Evolutionary conservation across 2,329 filamentous ascomycete species (phyloP).

Genomic region (Apiospora hydei): DNA sequence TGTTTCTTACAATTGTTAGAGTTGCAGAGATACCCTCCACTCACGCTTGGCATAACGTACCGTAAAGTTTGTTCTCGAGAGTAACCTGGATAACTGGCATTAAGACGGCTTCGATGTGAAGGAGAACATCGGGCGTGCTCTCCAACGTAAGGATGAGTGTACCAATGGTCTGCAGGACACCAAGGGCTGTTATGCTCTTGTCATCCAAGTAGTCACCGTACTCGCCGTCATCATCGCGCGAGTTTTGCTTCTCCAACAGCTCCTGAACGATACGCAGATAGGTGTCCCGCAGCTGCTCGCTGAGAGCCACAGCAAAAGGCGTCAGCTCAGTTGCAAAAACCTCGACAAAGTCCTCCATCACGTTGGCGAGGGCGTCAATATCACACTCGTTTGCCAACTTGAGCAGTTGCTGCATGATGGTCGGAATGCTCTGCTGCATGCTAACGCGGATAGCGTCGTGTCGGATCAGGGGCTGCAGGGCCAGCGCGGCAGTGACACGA

Average conservation of each 20-base stretch:
- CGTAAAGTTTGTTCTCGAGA: slow-evolving; percentile 96
- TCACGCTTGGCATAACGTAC: slow-evolving; percentile 50
- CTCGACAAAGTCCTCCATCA: slow-evolving; percentile 99
- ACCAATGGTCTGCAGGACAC: slow-evolving; percentile 96
- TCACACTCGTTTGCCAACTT: slow-evolving; percentile 98
- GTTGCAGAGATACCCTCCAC: not conserved
- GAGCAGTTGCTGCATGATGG: slow-evolving; percentile 98
- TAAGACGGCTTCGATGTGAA: slow-evolving; percentile 92
- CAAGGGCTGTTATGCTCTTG: slow-evolving; percentile 97
- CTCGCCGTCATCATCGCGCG: slow-evolving; percentile 76
- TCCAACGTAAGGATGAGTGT: slow-evolving; percentile 96
- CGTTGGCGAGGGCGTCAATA: slow-evolving; percentile 94
- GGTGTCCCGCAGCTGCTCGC: slow-evolving; percentile 93
- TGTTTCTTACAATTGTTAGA: slow-evolving; percentile 40
- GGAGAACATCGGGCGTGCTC: slow-evolving; percentile 92
- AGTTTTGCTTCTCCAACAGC: slow-evolving; percentile 85
- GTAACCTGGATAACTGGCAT: slow-evolving; percentile 98
- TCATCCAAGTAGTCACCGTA: slow-evolving; percentile 95
- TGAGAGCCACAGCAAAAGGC: slow-evolving; percentile 94
- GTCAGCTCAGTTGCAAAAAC: slow-evolving; percentile 97
- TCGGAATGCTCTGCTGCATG: slow-evolving; percentile 98
- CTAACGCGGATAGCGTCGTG: slow-evolving; percentile 92
- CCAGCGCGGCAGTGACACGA: slow-evolving; percentile 90
- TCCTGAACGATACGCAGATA: slow-evolving; percentile 94
- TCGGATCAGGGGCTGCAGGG: slow-evolving; percentile 92